phyloP scores from a whole-genome alignment of 306 rosid genomes.

The Morella rubra region DNA sequence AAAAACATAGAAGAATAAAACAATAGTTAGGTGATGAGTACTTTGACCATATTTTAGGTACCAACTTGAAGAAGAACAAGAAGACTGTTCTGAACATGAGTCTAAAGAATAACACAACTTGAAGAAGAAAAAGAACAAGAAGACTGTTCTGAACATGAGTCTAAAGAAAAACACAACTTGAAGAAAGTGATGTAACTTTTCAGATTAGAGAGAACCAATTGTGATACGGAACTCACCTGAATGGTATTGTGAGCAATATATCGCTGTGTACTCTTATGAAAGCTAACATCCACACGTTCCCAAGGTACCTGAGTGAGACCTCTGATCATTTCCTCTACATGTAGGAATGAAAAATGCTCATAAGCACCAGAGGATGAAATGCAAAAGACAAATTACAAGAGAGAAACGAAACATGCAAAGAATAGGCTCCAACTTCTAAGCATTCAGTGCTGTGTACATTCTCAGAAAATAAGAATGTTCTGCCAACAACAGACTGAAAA shows the following conservation, averaged over 20 bases:
- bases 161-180: slow-evolving; percentile 1
- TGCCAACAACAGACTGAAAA: not conserved
- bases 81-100: too few relatives aligned
- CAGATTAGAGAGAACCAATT: not conserved
- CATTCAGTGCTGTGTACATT: not conserved
- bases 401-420: not conserved
- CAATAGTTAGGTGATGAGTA: slow-evolving; percentile 13
- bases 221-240: slow-evolving; percentile 58
- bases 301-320: slow-evolving; percentile 87
- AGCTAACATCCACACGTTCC: slow-evolving; percentile 98
- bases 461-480: not conserved
- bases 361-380: slow-evolving; percentile 17
- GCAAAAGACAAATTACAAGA: not conserved
- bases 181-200: slow-evolving; percentile 9
- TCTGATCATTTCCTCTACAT: slow-evolving; percentile 81
- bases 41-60: not conserved
- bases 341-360: slow-evolving; percentile 14
- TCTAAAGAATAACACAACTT: too few relatives aligned
- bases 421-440: not conserved
- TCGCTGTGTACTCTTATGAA: slow-evolving; percentile 73
- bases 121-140: not conserved
- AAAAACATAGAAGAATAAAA: slow-evolving; percentile 5
- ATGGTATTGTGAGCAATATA: slow-evolving; percentile 90
- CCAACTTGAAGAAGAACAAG: too few relatives aligned
- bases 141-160: too few relatives aligned